Evolutionary conservation across 148 eudicot genomes (phyloP).

Genomic region (Heliamphora exappendiculata): DNA sequence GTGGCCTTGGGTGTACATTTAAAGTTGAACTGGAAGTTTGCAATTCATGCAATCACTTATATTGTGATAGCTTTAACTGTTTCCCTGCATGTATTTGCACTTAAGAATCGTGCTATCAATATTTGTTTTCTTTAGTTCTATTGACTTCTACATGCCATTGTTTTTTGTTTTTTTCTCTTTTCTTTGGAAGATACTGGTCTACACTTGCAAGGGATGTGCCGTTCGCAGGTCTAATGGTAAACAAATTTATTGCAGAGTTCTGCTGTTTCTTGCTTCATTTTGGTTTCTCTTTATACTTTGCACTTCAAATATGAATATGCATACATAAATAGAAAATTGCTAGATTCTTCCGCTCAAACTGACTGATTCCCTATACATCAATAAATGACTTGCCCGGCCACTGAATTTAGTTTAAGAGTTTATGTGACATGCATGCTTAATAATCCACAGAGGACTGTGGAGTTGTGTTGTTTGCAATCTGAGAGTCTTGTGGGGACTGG

Average conservation of each 20-base stretch:
- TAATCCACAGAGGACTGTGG: not conserved
- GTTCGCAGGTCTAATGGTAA: conserved; percentile 95
- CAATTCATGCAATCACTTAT: not conserved
- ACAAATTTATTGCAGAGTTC: conserved; percentile 1
- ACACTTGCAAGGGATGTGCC: conserved; percentile 96
- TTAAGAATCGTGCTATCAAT: not conserved
- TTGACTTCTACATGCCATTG: not conserved
- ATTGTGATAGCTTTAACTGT: not conserved
- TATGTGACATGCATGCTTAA: not conserved
- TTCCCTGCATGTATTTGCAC: not conserved
- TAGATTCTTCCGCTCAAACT: not conserved
- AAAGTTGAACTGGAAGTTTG: not conserved
- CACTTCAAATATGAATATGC: not conserved
- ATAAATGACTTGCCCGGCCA: not conserved
- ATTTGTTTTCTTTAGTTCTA: not conserved
- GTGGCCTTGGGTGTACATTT: not conserved
- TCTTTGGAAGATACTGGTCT: conserved; percentile 67
- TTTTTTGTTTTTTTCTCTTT: not conserved
- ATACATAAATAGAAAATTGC: not conserved
- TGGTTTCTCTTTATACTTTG: not conserved
- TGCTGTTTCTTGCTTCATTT: conserved; percentile 1
- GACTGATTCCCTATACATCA: not conserved
- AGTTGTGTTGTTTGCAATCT: not conserved
- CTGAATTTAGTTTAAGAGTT: not conserved
- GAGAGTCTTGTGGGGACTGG: not conserved